Base-by-base conservation (phyloP, 2,329 filamentous ascomycete genomes). In the Sclerotinia minor region DNA sequence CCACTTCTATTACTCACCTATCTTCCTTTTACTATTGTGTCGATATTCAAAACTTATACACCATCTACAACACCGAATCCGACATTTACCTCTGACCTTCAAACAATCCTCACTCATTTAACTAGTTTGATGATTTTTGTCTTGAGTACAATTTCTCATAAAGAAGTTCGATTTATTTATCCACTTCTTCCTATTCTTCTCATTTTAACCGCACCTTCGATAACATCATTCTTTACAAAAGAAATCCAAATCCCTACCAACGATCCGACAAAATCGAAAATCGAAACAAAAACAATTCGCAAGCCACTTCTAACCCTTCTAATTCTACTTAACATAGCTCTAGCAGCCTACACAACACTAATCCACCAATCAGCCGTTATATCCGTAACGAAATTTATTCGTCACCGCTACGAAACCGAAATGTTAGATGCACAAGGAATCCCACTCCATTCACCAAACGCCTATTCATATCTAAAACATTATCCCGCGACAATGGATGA, bases 91-190 rank as follows among this genome's bases (percentile, higher is more conserved):
- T 44, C 8, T 63, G 68, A 81, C 67, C 80, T 84, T 17, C 80
- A 82, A 64, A 83, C 82, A 54, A 67, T 73, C 15, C 57, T 77
- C 17, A 66, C 83, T 84, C 47, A 80, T 94, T 81, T 86, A 9
- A 82, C 89, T 45, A 53, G 45, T 71, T 81, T 86, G 9, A 83
- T 89, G 68, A 80, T 91, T 13, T 77, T 80, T 1, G 78, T 82
- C 2, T 84, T 98, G 45, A 96, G 92, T 1, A 76, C 91, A 58
- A 91, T 98, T 72, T 88, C 92, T 1, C 95, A 99, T 81, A 99
- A 99, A 78, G 95, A 99, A 83, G 92, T 97, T 73, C 92, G 95
- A 75, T 99, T 99, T 81, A 91, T 98, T 72, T 97, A 96, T 75
- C 94, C 95, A 1, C 84, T 99, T 24, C 84, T 98, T 1, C 94